Percentiles rank a stretch among this genome's conserved stretches.
Evolutionary conservation across 495 filamentous ascomycete species (phyloP).

Genomic region (Penicillium maclennaniae): DNA sequence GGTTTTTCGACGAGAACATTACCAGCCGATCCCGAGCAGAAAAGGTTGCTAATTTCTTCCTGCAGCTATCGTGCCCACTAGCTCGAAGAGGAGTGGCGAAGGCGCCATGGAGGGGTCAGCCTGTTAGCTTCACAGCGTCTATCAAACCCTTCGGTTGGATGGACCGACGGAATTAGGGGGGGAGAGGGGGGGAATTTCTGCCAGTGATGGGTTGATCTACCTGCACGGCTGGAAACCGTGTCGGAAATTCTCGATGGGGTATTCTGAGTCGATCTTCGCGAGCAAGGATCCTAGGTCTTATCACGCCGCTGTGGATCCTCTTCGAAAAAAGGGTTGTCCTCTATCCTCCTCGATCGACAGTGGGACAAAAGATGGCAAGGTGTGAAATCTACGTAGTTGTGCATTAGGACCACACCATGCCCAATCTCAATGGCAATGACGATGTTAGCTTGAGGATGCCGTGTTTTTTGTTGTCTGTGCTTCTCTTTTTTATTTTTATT

Average conservation of each 20-base stretch:
- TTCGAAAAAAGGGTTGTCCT: slow-evolving; percentile 1
- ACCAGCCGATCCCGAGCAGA: not conserved
- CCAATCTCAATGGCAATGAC: slow-evolving; percentile 7
- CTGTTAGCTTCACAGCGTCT: slow-evolving; percentile 9
- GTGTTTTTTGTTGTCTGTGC: slow-evolving; percentile 22
- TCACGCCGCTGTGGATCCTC: slow-evolving; percentile 13
- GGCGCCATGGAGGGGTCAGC: slow-evolving; percentile 6
- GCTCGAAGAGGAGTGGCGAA: slow-evolving; percentile 6
- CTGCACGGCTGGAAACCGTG: slow-evolving; percentile 9
- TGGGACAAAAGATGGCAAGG: slow-evolving; percentile 1
- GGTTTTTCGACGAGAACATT: not conserved
- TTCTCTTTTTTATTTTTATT: not conserved
- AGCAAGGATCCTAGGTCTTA: slow-evolving; percentile 8
- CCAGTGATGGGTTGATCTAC: slow-evolving; percentile 2
- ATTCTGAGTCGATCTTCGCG: slow-evolving; percentile 23
- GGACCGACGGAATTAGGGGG: slow-evolving; percentile 2
- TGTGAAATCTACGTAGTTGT: not conserved
- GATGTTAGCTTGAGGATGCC: slow-evolving; percentile 22
- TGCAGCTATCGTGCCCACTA: not conserved
- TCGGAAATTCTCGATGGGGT: not conserved
- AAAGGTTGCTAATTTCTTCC: slow-evolving; percentile 7
- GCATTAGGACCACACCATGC: too few species aligned
- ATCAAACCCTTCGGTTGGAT: slow-evolving; percentile 20
- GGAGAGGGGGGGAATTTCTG: slow-evolving; percentile 2
- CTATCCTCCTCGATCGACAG: slow-evolving; percentile 15